Base-by-base conservation (phyloP, 2,329 filamentous ascomycete genomes). In the Hymenoscyphus scutula region DNA sequence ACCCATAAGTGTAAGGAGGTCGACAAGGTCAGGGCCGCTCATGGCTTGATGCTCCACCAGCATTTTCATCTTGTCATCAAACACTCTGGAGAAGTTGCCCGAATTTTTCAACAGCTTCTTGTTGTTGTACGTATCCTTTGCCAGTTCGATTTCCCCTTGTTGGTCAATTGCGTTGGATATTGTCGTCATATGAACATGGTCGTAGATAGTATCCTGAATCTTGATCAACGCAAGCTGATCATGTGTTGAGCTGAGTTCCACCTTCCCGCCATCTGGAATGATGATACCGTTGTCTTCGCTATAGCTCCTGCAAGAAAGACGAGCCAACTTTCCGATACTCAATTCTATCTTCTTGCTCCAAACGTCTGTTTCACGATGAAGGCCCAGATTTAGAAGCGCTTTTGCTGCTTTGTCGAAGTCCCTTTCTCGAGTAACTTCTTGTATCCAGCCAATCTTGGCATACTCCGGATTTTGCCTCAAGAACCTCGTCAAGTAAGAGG, bases 321-420 rank as follows among this genome's bases (percentile, higher is more conserved):
- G 81, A 17, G 88, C 85, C 55, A 99, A 82, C 76, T 97, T 98
- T 38, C 91, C 90, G 45, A 99, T 81, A 64, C 92, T 96, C 29
- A 98, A 80, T 76, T 98, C 90, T 37, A 97, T 90, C 75, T 96
- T 95, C 79, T 96, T 96, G 77, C 87, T 92, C 94, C 94, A 98
- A 3, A 95, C 78, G 69, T 93, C 89, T 59, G 86, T 84, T 74
- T 97, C 93, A 60, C 86, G 85, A 57, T 82, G 81, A 23, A 88
- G 78, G 0, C 91, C 92, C 23, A 93, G 81, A 7, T 85, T 79
- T 53, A 90, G 79, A 55, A 99, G 81, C 0, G 88, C 89, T 51
- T 85, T 78, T 5, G 89, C 88, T 11, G 94, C 93, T 61, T 85
- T 83, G 13, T 84, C 80, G 66, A 92, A 92, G 70, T 97, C 87